These are phyloP conservation scores for Hylodesmum podocarpum DNA, from an alignment of 306 rosid genomes.

Conservation along the genomic window DNA sequence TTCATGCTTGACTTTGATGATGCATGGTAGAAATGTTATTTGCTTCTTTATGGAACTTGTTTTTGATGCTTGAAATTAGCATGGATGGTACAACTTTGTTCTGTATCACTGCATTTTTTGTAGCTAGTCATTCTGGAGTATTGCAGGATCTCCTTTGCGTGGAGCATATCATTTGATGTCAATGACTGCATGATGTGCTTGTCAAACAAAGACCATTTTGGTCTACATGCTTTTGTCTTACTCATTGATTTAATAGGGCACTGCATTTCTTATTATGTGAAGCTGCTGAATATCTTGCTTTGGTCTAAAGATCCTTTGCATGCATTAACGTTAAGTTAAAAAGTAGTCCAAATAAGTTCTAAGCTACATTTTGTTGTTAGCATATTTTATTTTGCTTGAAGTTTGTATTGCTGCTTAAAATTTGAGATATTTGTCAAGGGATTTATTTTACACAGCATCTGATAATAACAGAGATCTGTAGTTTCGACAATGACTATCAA, in stretches of 20 bases:
- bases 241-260: background rate
- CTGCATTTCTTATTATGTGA: background rate
- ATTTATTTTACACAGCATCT: background rate
- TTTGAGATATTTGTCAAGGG: background rate
- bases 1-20: background rate
- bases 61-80: background rate
- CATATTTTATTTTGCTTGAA: background rate
- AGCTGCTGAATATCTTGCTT: background rate
- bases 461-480: background rate
- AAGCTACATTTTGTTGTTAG: background rate
- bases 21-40: background rate
- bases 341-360: background rate
- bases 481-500: background rate
- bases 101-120: background rate
- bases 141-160: slow-evolving; percentile 14
- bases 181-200: background rate
- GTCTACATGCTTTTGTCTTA: background rate
- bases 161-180: background rate
- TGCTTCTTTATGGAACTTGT: background rate
- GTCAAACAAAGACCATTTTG: background rate
- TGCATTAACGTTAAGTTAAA: background rate
- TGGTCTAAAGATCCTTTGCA: background rate
- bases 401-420: background rate
- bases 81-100: background rate
- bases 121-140: background rate